These are phyloP conservation scores for Nigrograna mackinnonii DNA, from an alignment of 2,329 filamentous ascomycete genomes.

Conservation along the genomic window DNA sequence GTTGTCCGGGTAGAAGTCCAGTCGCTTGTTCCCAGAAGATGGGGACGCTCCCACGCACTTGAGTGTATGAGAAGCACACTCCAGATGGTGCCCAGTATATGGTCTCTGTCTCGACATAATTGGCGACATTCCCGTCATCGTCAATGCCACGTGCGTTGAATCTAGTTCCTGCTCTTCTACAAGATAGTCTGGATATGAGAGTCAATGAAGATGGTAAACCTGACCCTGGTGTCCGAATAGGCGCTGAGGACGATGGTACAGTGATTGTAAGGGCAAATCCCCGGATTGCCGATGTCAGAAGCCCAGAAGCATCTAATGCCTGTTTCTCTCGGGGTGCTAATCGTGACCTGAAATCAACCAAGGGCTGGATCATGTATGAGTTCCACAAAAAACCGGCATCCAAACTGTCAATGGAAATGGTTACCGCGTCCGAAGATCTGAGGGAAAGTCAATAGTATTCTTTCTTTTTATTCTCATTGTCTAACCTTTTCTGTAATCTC, in stretches of 20 bases:
- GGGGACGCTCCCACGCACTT: constrained; percentile 89
- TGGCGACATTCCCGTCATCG: constrained; percentile 95
- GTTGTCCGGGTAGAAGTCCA: constrained; percentile 85
- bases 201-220: constrained; percentile 84
- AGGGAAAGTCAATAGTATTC: background rate
- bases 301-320: constrained; percentile 81
- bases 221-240: constrained; percentile 66
- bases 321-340: constrained; percentile 75
- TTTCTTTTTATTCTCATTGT: background rate
- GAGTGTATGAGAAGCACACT: constrained; percentile 89
- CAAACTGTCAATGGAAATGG: constrained; percentile 89
- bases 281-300: constrained; percentile 90
- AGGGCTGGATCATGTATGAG: constrained; percentile 93
- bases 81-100: constrained; percentile 81
- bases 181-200: constrained; percentile 89
- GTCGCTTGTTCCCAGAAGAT: constrained; percentile 96
- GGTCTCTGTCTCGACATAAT: constrained; percentile 98
- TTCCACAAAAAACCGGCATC: constrained; percentile 97
- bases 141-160: constrained; percentile 98
- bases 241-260: constrained; percentile 76
- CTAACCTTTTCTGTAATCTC: constrained; percentile 81
- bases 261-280: constrained; percentile 89
- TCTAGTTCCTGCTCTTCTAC: constrained; percentile 85
- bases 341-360: constrained; percentile 85
- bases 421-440: constrained; percentile 73